Percentiles rank a stretch among this genome's conserved stretches.
Evolutionary conservation across 768 basidiomycete genomes (phyloP).

Genomic region (Strobilomyces confusus): DNA sequence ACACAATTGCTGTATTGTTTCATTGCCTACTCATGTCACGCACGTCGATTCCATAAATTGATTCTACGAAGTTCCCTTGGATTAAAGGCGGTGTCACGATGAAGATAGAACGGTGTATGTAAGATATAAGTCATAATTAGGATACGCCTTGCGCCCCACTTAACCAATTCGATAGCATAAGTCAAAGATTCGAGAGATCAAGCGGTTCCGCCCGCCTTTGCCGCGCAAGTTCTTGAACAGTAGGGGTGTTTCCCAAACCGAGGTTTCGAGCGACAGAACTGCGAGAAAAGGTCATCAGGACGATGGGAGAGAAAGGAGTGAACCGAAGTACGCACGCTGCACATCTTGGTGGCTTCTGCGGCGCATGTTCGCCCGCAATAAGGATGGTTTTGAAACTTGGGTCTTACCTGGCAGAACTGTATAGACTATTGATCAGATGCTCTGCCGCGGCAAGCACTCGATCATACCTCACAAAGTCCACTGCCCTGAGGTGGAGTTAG

Average conservation of each 20-base stretch:
- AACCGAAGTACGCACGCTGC: constrained; percentile 19
- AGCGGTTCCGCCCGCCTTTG: constrained; percentile 17
- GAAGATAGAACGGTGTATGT: constrained; percentile 9
- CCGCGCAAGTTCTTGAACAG: constrained; percentile 32
- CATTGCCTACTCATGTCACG: not conserved
- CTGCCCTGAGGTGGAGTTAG: constrained; percentile 4
- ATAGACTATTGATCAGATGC: constrained; percentile 24
- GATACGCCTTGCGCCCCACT: not conserved
- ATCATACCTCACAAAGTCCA: constrained; percentile 30
- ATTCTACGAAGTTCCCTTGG: not conserved
- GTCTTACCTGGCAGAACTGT: constrained; percentile 50
- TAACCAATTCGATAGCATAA: not conserved
- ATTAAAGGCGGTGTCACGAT: not conserved
- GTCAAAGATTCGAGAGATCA: constrained; percentile 1
- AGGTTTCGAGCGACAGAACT: constrained; percentile 30
- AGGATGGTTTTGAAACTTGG: constrained; percentile 55
- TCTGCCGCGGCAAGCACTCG: not conserved
- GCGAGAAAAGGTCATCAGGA: constrained; percentile 4
- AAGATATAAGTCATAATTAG: constrained; percentile 23
- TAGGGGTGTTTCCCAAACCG: constrained; percentile 33
- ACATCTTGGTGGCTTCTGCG: constrained; percentile 36
- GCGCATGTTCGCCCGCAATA: constrained; percentile 68
- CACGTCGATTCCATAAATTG: not conserved
- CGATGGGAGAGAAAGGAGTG: not conserved
- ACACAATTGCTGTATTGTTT: not conserved